Evolutionary conservation across 2,329 filamentous ascomycete genomes (phyloP).

Genomic region (Metarhizium sp.): DNA sequence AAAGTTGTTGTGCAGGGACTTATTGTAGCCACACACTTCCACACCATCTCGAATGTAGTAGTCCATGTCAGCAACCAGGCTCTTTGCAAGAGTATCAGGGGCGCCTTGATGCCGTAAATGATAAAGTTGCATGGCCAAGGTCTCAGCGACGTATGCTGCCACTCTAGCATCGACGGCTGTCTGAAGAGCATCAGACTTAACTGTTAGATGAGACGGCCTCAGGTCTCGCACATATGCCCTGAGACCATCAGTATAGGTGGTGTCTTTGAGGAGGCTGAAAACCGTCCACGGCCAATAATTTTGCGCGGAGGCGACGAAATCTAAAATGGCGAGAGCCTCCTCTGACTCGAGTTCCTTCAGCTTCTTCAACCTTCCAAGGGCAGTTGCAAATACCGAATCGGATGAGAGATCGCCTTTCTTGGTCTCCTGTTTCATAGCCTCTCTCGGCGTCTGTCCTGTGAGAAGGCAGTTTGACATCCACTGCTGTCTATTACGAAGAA

Average conservation of each 20-base stretch:
- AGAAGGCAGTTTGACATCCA: constrained; percentile 93
- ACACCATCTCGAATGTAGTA: constrained; percentile 76
- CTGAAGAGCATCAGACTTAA: constrained; percentile 44
- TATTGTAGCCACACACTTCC: constrained; percentile 73
- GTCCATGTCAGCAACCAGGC: constrained; percentile 62
- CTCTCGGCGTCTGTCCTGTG: constrained; percentile 75
- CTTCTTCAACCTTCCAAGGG: constrained; percentile 58
- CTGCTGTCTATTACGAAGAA: constrained; percentile 84
- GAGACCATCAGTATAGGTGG: constrained; percentile 62
- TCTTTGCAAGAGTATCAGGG: constrained; percentile 53
- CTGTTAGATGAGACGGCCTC: constrained; percentile 39
- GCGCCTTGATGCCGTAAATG: constrained; percentile 70
- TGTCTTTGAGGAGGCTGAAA: constrained; percentile 65
- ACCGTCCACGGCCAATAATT: constrained; percentile 96
- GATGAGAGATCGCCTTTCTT: constrained; percentile 39
- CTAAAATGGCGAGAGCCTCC: constrained; percentile 65
- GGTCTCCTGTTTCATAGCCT: constrained; percentile 52
- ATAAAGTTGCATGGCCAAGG: constrained; percentile 85
- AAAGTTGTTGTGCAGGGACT: constrained; percentile 77
- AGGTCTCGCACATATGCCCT: constrained; percentile 58
- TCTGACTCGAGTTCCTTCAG: constrained; percentile 55
- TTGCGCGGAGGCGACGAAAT: constrained; percentile 81
- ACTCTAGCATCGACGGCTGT: constrained; percentile 58
- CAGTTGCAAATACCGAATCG: constrained; percentile 63
- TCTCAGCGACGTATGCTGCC: constrained; percentile 76